Evolutionary conservation across 208 protist species (phyloP).

Genomic region (Jaenimonas drosophilae): DNA sequence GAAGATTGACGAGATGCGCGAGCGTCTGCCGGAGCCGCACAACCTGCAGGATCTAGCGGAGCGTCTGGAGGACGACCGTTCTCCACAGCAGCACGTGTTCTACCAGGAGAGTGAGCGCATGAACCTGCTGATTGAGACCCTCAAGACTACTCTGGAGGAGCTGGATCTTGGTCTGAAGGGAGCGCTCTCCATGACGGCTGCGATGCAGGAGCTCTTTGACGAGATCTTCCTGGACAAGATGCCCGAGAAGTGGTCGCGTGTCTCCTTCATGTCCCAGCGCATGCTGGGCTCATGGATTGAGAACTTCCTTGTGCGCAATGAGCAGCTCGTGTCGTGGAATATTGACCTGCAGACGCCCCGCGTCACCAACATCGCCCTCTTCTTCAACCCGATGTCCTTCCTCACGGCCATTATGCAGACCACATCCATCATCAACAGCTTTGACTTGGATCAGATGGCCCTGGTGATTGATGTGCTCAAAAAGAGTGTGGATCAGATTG

Average conservation of each 20-base stretch:
- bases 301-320: slow-evolving; percentile 92
- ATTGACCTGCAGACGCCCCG: slow-evolving; percentile 89
- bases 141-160: slow-evolving; percentile 92
- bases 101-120: slow-evolving; percentile 98
- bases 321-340: slow-evolving; percentile 93
- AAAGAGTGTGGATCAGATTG: slow-evolving; percentile 93
- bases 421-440: slow-evolving; percentile 95
- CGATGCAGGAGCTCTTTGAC: slow-evolving; percentile 91
- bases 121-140: slow-evolving; percentile 92
- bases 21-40: slow-evolving; percentile 86
- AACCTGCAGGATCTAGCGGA: slow-evolving; percentile 90
- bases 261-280: slow-evolving; percentile 95
- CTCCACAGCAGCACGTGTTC: slow-evolving; percentile 96
- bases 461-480: slow-evolving; percentile 93
- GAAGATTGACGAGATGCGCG: slow-evolving; percentile 89
- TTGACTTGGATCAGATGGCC: slow-evolving; percentile 95
- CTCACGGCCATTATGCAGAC: slow-evolving; percentile 98
- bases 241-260: slow-evolving; percentile 90
- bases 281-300: slow-evolving; percentile 93
- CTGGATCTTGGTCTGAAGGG: slow-evolving; percentile 95
- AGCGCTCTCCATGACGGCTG: slow-evolving; percentile 89
- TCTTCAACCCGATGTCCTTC: slow-evolving; percentile 99
- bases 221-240: slow-evolving; percentile 90
- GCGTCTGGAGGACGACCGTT: slow-evolving; percentile 93
- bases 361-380: slow-evolving; percentile 92